Percentiles rank a stretch among this genome's conserved stretches.
phyloP scores from a whole-genome alignment of 2,329 filamentous ascomycete genomes.

The Beauveria australis region DNA sequence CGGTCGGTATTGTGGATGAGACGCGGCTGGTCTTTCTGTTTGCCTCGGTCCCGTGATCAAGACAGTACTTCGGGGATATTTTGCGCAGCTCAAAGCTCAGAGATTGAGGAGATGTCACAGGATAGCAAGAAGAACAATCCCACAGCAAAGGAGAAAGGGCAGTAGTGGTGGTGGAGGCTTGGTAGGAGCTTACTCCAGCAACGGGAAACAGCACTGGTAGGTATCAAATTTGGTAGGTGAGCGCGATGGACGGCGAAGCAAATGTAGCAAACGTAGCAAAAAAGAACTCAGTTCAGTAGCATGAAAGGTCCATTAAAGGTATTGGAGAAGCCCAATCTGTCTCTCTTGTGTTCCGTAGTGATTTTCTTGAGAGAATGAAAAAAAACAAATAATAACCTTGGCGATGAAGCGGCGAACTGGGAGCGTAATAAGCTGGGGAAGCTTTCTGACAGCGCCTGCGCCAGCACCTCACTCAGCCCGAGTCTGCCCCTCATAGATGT shows the following conservation, averaged over 20 bases:
- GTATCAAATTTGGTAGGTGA: neutral
- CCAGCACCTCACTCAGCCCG: neutral
- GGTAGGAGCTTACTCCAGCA: too few relatives aligned
- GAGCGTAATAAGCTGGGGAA: neutral
- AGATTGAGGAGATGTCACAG: neutral
- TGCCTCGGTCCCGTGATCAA: neutral
- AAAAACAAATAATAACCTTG: neutral
- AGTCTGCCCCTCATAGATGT: conserved; percentile 3
- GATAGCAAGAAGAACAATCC: neutral
- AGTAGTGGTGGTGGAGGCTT: neutral
- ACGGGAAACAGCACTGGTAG: neutral
- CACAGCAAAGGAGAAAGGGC: neutral
- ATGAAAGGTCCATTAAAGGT: neutral
- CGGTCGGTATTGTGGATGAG: neutral
- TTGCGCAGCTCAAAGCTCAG: neutral
- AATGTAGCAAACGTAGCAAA: neutral
- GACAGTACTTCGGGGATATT: neutral
- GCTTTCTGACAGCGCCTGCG: neutral
- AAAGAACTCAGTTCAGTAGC: neutral
- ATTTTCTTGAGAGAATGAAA: neutral
- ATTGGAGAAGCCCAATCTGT: neutral
- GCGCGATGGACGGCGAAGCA: neutral
- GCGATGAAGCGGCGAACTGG: neutral
- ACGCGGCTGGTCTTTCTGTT: neutral
- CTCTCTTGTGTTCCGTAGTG: neutral